Evolutionary conservation across 2,329 filamentous ascomycete genomes (phyloP).

Genomic region (Neoarthrinium moseri): DNA sequence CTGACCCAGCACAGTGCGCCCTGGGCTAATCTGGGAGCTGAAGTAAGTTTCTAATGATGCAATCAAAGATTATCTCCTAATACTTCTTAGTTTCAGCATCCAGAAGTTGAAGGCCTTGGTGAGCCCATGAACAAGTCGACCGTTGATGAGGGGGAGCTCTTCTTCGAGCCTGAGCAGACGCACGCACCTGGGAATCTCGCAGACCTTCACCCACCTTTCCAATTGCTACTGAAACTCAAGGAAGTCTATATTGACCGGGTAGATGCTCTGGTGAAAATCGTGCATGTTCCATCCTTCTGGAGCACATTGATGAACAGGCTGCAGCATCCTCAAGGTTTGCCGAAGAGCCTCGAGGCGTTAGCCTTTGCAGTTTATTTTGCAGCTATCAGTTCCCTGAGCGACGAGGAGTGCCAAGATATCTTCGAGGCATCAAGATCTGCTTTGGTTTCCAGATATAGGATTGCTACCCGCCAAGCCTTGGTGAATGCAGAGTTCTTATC

Average conservation of each 20-base stretch:
- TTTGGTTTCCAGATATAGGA: conserved; percentile 55
- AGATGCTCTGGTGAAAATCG: conserved; percentile 16
- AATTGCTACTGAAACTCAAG: conserved; percentile 10
- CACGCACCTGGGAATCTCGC: conserved; percentile 6
- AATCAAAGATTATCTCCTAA: conserved; percentile 6
- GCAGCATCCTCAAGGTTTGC: conserved; percentile 10
- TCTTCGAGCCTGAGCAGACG: conserved; percentile 12
- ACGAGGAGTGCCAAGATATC: conserved; percentile 42
- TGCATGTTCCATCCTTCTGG: conserved; percentile 21
- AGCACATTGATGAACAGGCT: conserved; percentile 16
- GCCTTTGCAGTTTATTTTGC: conserved; percentile 63
- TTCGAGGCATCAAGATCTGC: conserved; percentile 51
- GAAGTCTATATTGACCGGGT: conserved; percentile 13
- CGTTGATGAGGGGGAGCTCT: conserved; percentile 14
- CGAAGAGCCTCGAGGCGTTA: conserved; percentile 54
- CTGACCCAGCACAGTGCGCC: conserved; percentile 17
- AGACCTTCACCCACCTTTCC: conserved; percentile 12
- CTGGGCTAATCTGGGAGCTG: conserved; percentile 27
- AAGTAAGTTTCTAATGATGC: conserved; percentile 18
- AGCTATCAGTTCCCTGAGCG: conserved; percentile 49
- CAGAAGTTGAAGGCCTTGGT: conserved; percentile 12
- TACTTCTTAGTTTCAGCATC: conserved; percentile 15
- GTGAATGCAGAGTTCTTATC: conserved; percentile 59
- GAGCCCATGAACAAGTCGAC: conserved; percentile 12
- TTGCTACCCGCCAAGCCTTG: conserved; percentile 62